Evolutionary conservation across 805 yeast species (phyloP).

Genomic region (Tetrapisispora fleetii): DNA sequence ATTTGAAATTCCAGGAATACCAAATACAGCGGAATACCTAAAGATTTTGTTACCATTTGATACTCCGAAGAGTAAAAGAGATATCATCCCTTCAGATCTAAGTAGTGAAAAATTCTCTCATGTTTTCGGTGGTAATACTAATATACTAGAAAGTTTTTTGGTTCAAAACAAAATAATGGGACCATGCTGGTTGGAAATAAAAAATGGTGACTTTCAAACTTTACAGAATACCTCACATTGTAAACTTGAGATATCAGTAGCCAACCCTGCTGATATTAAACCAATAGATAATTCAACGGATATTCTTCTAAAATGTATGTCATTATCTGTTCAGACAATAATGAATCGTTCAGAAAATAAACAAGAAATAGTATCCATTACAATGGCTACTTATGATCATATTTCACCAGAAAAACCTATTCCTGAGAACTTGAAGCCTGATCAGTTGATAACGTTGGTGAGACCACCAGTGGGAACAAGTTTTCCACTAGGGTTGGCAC

Average conservation of each 20-base stretch:
- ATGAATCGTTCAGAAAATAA: conserved; percentile 64
- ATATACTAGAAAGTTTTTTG: conserved; percentile 77
- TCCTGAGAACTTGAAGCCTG: conserved; percentile 50
- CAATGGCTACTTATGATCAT: conserved; percentile 60
- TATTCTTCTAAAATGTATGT: conserved; percentile 65
- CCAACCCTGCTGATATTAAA: conserved; percentile 36
- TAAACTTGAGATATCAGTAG: conserved; percentile 58
- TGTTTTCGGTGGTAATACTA: conserved; percentile 69
- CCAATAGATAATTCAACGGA: conserved; percentile 40
- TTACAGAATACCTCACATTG: conserved; percentile 68
- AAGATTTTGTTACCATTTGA: conserved; percentile 68
- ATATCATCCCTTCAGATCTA: conserved; percentile 48
- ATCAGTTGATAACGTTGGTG: conserved; percentile 57
- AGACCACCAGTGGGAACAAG: conserved; percentile 62
- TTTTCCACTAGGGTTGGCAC: conserved; percentile 69
- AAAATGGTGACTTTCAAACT: conserved; percentile 48
- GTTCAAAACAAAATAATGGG: conserved; percentile 84
- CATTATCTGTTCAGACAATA: conserved; percentile 70
- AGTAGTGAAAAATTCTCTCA: conserved; percentile 68
- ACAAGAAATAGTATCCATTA: conserved; percentile 81
- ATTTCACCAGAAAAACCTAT: conserved; percentile 70
- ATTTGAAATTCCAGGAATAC: conserved; percentile 74
- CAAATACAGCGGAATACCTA: conserved; percentile 66
- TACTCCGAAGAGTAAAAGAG: conserved; percentile 43
- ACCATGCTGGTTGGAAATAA: conserved; percentile 88